Percentiles rank a stretch among this genome's conserved stretches.
Evolutionary conservation across 1,284 basidiomycete genomes (phyloP).

Genomic region (Cryptococcus depauperatus): DNA sequence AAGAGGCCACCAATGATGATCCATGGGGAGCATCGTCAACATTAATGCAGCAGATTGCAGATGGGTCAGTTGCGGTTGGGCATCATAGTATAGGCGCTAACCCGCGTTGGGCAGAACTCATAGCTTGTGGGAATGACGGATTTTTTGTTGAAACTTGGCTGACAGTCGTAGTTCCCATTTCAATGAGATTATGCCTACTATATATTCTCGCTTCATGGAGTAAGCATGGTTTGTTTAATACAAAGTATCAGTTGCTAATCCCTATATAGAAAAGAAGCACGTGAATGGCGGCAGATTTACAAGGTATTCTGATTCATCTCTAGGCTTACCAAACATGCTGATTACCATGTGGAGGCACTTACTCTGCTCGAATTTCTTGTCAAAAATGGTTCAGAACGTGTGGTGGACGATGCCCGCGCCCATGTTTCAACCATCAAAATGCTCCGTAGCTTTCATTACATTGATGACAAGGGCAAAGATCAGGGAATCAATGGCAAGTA

Average conservation of each 20-base stretch:
- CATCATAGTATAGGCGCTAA: conserved; percentile 5
- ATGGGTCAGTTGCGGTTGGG: conserved; percentile 58
- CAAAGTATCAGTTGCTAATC: too few relatives aligned
- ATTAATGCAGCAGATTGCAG: conserved; percentile 96
- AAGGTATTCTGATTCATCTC: conserved; percentile 54
- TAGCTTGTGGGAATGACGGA: conserved; percentile 24
- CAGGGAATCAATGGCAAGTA: conserved; percentile 81
- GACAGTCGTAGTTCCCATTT: conserved; percentile 72
- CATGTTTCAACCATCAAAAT: conserved; percentile 96
- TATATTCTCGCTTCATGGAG: conserved; percentile 92
- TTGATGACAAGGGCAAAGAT: conserved; percentile 97
- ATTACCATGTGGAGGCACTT: conserved; percentile 52
- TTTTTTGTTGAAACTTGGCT: not conserved
- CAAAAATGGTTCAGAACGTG: conserved; percentile 97
- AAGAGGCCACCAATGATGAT: conserved; percentile 96
- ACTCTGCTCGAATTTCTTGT: conserved; percentile 91
- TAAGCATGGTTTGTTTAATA: too few relatives aligned
- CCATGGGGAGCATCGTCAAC: conserved; percentile 98
- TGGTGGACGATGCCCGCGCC: conserved; percentile 92
- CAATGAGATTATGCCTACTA: conserved; percentile 99
- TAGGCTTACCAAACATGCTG: conserved; percentile 3
- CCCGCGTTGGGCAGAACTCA: conserved; percentile 21
- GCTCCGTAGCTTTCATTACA: conserved; percentile 95
- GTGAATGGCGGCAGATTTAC: conserved; percentile 99
- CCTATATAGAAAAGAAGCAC: conserved; percentile 78